Evolutionary conservation across 1,284 basidiomycete species (phyloP), one percentile per base, ranked within the genome.

Genomic region (Boletus mariae): DNA sequence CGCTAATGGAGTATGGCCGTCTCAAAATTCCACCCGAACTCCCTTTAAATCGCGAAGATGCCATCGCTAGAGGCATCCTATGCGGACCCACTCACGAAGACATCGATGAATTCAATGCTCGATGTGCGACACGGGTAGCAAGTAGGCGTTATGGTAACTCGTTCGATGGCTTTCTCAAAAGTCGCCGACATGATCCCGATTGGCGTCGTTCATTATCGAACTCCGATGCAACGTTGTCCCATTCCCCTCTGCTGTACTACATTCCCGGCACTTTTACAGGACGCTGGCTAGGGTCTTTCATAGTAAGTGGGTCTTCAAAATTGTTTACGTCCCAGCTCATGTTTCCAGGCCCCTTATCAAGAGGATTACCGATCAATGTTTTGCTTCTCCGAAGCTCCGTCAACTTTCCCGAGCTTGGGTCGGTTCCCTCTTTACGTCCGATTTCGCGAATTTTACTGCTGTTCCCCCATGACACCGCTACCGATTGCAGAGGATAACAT

Each of bases 81-180:
- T 69, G 9, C 4, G 79, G 76, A 1, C 73, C 73, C 5, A 77
- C 77, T 9, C 61, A 63, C 23, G 75, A 75, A 23, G 80, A 83
- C 49, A 63, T 80, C 48, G 63, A 70, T 28, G 57, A 73, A 45
- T 79, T 76, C 44, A 71, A 74, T 52, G 53, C 66, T 20, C 65
- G 70, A 45, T 80, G 74, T 59, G 60, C 58, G 34, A 78, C 77
- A 15, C 65, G 59, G 35, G 72, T 74, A 47, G 59, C 68, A 11
- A 31, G 51, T 20, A 28, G 41, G 17, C 43, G n/a, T 7, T 66
- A 58, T 20, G 59, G 57, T 9, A 65, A 69, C 32, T 5, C 31
- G 10, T 54, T 68, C 5, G 68, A 69, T 29, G 49, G 25, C 9
- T 49, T 67, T 28, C 47, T 45, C 3, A 67, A 71, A 52, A 72